Percentiles rank a stretch among this genome's conserved stretches.
Conservation (phyloP, 2,329 filamentous ascomycete genomes). For the Penicillium sp. region DNA sequence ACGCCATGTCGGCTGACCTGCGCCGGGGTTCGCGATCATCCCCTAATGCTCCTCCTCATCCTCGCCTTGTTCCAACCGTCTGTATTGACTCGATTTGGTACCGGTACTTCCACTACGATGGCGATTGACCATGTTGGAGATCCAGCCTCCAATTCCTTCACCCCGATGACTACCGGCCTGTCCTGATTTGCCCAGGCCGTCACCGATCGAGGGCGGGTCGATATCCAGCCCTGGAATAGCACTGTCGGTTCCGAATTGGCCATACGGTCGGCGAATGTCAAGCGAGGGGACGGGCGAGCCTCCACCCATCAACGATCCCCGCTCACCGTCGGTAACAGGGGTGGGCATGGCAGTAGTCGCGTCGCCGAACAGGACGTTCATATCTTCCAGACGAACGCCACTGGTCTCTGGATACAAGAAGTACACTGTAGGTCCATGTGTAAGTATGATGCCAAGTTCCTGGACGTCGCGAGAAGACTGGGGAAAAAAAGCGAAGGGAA, state of each 20-base stretch:
- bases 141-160: constrained; percentile 70
- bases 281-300: constrained; percentile 80
- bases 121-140: constrained; percentile 65
- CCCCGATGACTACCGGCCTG: constrained; percentile 37
- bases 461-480: not conserved
- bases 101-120: constrained; percentile 44
- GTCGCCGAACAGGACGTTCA: constrained; percentile 93
- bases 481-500: not conserved
- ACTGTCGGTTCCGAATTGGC: constrained; percentile 59
- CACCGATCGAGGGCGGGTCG: constrained; percentile 68
- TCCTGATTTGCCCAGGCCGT: constrained; percentile 53
- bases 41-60: constrained; percentile 30
- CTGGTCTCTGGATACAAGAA: constrained; percentile 98
- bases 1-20: not conserved
- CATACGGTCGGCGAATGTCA: constrained; percentile 60
- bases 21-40: not conserved
- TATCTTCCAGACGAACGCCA: constrained; percentile 92
- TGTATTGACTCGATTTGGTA: constrained; percentile 46
- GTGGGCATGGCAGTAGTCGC: constrained; percentile 81
- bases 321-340: constrained; percentile 74
- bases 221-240: constrained; percentile 81
- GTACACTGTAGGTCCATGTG: constrained; percentile 65
- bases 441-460: not conserved
- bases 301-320: constrained; percentile 75
- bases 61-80: constrained; percentile 51